Base-by-base conservation (phyloP, 805 yeast species). In the Ogataea trehaloabstinens region DNA sequence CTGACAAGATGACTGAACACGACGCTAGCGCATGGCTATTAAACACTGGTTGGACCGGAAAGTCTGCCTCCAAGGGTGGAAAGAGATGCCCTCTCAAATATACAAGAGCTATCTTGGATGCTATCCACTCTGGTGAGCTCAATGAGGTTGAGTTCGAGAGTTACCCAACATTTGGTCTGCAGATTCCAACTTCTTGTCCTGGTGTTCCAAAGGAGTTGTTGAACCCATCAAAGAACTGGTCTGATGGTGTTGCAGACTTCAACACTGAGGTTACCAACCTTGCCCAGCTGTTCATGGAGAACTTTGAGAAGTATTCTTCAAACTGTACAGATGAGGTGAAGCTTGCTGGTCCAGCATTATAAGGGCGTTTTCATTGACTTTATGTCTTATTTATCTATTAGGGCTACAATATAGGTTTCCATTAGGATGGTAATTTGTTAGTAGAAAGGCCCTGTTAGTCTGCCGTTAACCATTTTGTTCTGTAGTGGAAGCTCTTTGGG, bases 41-140 rank as follows among this genome's bases (percentile, higher is more conserved):
- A 63, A 91, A 91, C 74, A 91, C 99, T 52, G 99, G 99, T 48
- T 91, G 99, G 99, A 87, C 90, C 49, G 99, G 99, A 46, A 80
- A 90, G 55, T 84, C 95, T 44, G 95, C 86, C 51, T 73, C 87
- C 40, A 76, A 80, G 64, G 98, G 97, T 56, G 99, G 98, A 63
- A 84, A 87, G 74, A 84, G 99, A 73, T 91, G 98, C 72, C 91
- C 98, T 44, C 79, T 91, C 68, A 91, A 91, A 69, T 91, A 88
- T 80, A 91, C 99, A 45, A 85, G 99, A 73, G 95, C 96, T 42
- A 90, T 91, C 49, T 74, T 91, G 62, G 96, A 91, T 64, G 82
- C 96, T 29, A 89, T 91, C 57, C 98, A 91, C 70, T 78, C 88
- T 51, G 99, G 98, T 49, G 81, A 83, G 52, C 78, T 91, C 58